Conservation (phyloP, 306 rosid genomes). For the Vigna nakashimae region DNA sequence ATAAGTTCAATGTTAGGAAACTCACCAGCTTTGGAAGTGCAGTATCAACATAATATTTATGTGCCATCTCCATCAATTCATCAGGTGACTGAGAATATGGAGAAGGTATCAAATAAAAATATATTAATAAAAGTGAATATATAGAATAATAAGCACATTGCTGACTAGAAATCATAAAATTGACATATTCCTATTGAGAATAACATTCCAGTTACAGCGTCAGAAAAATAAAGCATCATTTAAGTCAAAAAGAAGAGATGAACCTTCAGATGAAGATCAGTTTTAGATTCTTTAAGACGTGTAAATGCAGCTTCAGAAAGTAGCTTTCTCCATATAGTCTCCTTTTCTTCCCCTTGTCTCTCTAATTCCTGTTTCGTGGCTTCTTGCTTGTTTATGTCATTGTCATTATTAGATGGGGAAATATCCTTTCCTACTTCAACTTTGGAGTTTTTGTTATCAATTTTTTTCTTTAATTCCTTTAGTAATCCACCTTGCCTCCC, state of each 20-base stretch:
- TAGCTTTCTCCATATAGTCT: conserved; percentile 75
- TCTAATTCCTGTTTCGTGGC: conserved; percentile 65
- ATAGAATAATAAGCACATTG: not conserved
- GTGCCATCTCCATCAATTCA: conserved; percentile 95
- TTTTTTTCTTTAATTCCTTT: conserved; percentile 91
- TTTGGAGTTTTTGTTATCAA: conserved; percentile 65
- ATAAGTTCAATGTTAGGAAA: conserved; percentile 37
- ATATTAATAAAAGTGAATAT: conserved; percentile 19
- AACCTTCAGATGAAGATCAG: conserved; percentile 91
- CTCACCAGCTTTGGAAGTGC: conserved; percentile 99
- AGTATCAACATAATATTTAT: conserved; percentile 79
- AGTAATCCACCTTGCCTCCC: conserved; percentile 96
- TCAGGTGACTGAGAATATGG: conserved; percentile 76
- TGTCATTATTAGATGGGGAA: conserved; percentile 43
- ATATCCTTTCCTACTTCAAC: conserved; percentile 70
- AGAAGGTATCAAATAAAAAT: conserved; percentile 39
- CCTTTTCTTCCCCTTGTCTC: conserved; percentile 72
- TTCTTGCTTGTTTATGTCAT: conserved; percentile 58
- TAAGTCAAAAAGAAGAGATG: conserved; percentile 32
- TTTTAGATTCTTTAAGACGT: conserved; percentile 92
- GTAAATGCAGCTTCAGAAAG: conserved; percentile 85
- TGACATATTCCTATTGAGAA: conserved; percentile 1
- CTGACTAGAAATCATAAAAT: conserved; percentile 22
- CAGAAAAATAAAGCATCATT: conserved; percentile 5
- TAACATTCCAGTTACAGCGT: conserved; percentile 5